Conservation (phyloP, 192 early-diverging fungal species). For the Backusella tuberculispora region DNA sequence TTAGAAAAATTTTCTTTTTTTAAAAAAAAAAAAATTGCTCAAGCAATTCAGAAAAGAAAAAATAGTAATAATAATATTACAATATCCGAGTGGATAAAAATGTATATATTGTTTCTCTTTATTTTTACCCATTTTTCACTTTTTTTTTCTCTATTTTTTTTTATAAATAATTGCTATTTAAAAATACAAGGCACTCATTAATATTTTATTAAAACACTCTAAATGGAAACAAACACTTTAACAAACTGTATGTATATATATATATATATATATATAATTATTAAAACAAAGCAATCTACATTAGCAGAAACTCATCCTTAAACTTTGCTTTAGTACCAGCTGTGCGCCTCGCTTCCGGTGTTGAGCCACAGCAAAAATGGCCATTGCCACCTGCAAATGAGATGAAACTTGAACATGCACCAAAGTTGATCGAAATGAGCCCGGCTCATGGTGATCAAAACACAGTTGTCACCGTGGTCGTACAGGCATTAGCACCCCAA, state of each 20-base stretch:
- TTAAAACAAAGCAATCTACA: background rate
- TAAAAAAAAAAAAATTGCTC: background rate
- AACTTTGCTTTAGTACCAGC: background rate
- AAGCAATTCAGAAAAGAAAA: background rate
- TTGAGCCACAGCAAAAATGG: slow-evolving; percentile 4
- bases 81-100: background rate
- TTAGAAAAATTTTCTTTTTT: no score
- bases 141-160: background rate
- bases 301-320: background rate
- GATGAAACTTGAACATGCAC: background rate
- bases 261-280: background rate
- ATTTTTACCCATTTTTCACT: background rate
- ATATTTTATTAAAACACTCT: background rate
- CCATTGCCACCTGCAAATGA: background rate
- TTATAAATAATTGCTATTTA: background rate
- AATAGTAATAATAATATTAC: background rate
- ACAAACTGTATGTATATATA: background rate
- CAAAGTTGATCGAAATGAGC: slow-evolving; percentile 1
- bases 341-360: background rate
- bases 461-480: slow-evolving; percentile 14
- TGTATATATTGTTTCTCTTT: slow-evolving; percentile 1
- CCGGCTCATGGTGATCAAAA: slow-evolving; percentile 1
- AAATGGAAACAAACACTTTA: background rate
- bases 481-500: background rate
- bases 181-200: background rate